These are phyloP conservation scores for Coprinopsis sp. DNA, from an alignment of 768 basidiomycete genomes.

Conservation along the genomic window DNA sequence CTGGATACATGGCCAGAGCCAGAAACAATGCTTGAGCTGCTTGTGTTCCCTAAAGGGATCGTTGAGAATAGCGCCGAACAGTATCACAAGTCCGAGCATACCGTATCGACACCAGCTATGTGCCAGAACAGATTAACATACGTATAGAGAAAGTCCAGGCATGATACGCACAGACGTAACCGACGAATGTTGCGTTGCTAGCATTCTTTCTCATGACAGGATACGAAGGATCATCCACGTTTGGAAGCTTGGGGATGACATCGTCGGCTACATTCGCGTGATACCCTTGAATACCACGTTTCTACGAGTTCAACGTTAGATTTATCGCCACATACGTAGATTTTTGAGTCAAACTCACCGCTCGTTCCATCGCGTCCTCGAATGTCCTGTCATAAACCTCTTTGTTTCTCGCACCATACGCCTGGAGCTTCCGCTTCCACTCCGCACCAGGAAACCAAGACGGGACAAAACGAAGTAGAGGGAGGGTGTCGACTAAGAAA, in stretches of 20 bases:
- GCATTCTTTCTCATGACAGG: too few relatives aligned
- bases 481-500: constrained; percentile 1
- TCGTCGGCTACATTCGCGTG: too few relatives aligned
- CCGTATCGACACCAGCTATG: constrained; percentile 1
- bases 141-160: too few relatives aligned
- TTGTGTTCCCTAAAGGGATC: neutral
- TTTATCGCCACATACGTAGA: too few relatives aligned
- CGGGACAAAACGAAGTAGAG: constrained; percentile 1
- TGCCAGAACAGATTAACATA: neutral
- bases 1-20: constrained; percentile 13
- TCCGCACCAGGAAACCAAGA: constrained; percentile 7
- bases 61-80: neutral
- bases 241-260: too few relatives aligned
- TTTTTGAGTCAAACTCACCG: too few relatives aligned
- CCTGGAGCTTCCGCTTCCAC: constrained; percentile 1
- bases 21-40: constrained; percentile 11
- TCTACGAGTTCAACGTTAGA: too few relatives aligned
- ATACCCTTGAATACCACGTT: too few relatives aligned
- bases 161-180: neutral
- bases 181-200: neutral
- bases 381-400: neutral
- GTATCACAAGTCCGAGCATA: neutral
- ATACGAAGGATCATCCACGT: too few relatives aligned
- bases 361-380: neutral
- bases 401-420: neutral